Evolutionary conservation across 108 stramenopile species (phyloP).

Genomic region (Cyclotella kingstonii): DNA sequence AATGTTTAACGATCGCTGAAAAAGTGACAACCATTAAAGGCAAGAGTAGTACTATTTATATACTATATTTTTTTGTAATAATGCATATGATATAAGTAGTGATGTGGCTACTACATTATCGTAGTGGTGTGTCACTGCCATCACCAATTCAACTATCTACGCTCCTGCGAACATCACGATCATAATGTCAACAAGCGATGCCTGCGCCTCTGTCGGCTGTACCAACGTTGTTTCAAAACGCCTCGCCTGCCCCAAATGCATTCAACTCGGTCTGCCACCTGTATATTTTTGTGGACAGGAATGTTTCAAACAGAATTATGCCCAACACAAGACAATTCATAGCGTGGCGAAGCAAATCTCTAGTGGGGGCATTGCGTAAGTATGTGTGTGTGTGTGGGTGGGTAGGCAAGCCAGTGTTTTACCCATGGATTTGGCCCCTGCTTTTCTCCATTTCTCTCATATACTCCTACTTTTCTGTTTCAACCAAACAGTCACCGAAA

Average conservation of each 20-base stretch:
- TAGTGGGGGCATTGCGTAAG: constrained; percentile 33
- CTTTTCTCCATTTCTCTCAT: too few relatives aligned
- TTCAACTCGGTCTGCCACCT: constrained; percentile 69
- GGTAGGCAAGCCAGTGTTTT: background rate
- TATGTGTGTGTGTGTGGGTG: background rate
- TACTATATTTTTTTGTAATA: too few relatives aligned
- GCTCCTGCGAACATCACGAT: background rate
- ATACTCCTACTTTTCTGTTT: too few relatives aligned
- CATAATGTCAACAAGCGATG: background rate
- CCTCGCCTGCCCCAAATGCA: constrained; percentile 92
- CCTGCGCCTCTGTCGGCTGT: constrained; percentile 75
- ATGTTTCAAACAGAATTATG: constrained; percentile 86
- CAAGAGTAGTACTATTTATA: too few relatives aligned
- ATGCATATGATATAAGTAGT: too few relatives aligned
- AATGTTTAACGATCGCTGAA: too few relatives aligned
- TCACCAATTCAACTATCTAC: too few relatives aligned
- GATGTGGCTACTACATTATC: too few relatives aligned
- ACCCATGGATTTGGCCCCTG: background rate
- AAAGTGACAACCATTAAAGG: too few relatives aligned
- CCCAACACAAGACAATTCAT: constrained; percentile 80
- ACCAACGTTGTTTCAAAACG: constrained; percentile 51
- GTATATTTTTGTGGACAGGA: constrained; percentile 84
- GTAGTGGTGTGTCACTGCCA: too few relatives aligned
- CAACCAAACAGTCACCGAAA: constrained; percentile 53
- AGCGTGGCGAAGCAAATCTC: constrained; percentile 66